Base-by-base conservation (phyloP, 2,329 filamentous ascomycete genomes). In the Arthrinium phaeospermum region DNA sequence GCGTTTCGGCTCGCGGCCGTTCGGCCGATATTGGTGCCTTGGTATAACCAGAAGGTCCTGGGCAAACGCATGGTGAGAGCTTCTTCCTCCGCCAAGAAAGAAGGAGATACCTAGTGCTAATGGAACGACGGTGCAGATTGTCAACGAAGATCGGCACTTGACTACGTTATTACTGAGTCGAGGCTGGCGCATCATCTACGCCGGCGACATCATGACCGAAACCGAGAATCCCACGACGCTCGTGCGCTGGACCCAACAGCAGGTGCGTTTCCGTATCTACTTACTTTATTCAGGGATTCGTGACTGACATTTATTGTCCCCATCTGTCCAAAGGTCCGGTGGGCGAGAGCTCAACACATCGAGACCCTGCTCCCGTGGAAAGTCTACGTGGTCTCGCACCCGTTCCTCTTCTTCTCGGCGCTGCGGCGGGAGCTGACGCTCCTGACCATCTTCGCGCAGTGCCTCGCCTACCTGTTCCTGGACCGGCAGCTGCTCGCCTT, bases 81-180 rank as follows among this genome's bases (percentile, higher is more conserved):
- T 6, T 1, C 64, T 16, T 24, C 22, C 8, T 10, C 37, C 37
- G 37, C 8, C 5, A 44, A 44, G 34, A 44, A 16, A 22, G 1
- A 3, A 16, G 16, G 41, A 27, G n/a, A n/a, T n/a, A n/a, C n/a
- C 3, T 24, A 12, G n/a, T 34, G 27, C 67, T 27, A 14, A 46
- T 14, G 2, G 5, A 68, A 45, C 19, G 67, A 45, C 19, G 67
- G 22, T 7, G n/a, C 67, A 68, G 67, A 46, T 68, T 67, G 78
- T 82, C 46, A 83, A 83, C 71, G 81, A 83, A 72, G 81, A 83
- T 71, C 79, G 81, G 12, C 81, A 83, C 70, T 75, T 83, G 5
- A 83, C 81, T 0, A 82, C 81, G 12, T 78, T 79, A 12, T 75
- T 83, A 0, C 76, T 82, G 4, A 75, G 82, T 4, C 76, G 76